Percentiles rank a stretch among this genome's conserved stretches.
Conservation (phyloP, 1,284 basidiomycete species). For the Trichosporon coremiiforme region DNA sequence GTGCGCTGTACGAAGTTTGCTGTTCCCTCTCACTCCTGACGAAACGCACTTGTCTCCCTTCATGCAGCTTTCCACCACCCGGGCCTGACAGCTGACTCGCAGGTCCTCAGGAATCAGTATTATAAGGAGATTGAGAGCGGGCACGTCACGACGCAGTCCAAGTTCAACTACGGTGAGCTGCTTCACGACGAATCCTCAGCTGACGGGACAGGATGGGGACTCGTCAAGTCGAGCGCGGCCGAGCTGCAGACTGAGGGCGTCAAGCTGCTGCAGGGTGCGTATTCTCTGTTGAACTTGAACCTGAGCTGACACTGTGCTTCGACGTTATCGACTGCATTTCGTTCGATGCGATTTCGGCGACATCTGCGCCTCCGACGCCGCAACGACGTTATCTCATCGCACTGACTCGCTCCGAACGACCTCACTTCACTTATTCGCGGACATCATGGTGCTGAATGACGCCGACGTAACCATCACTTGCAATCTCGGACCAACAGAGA, state of each 20-base stretch:
- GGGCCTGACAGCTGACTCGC: constrained; percentile 22
- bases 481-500: constrained; percentile 62
- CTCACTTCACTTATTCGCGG: too few relatives aligned
- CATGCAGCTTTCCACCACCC: too few relatives aligned
- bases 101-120: constrained; percentile 85
- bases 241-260: constrained; percentile 90
- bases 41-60: too few relatives aligned
- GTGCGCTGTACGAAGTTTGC: too few relatives aligned
- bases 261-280: constrained; percentile 80
- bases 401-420: neutral
- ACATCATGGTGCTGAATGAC: neutral
- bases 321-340: neutral
- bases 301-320: constrained; percentile 5
- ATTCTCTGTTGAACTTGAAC: neutral
- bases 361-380: neutral
- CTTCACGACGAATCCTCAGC: neutral
- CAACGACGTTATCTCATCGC: neutral
- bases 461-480: neutral
- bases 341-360: neutral
- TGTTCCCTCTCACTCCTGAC: too few relatives aligned
- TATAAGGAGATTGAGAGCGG: constrained; percentile 79
- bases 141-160: constrained; percentile 91
- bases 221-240: constrained; percentile 81
- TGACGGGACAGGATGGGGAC: constrained; percentile 68
- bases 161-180: constrained; percentile 86